These are phyloP conservation scores for Nakaseomyces delphensis DNA, from an alignment of 1,139 yeast genomes.

Conservation along the genomic window DNA sequence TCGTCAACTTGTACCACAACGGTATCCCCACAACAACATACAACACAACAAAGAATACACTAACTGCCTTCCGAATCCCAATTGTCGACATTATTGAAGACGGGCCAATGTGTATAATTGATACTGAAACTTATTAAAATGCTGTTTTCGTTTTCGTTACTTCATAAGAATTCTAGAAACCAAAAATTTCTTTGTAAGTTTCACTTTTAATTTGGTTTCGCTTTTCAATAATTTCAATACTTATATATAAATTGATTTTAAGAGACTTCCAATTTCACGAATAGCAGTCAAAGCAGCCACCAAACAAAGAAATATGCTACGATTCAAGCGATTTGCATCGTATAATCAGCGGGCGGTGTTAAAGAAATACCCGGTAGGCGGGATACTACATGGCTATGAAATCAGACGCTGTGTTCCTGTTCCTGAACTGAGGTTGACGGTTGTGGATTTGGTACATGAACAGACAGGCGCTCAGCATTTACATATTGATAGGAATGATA, in stretches of 20 bases:
- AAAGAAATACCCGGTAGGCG: constrained; percentile 50
- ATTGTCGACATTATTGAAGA: constrained; percentile 10
- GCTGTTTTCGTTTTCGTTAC: too few relatives aligned
- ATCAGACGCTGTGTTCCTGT: constrained; percentile 56
- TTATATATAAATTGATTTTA: too few relatives aligned
- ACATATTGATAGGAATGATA: constrained; percentile 75
- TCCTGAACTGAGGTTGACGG: constrained; percentile 76
- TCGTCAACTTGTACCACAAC: constrained; percentile 61
- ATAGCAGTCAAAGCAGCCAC: not conserved
- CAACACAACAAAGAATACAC: constrained; percentile 30
- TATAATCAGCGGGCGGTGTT: constrained; percentile 18
- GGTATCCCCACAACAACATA: constrained; percentile 61
- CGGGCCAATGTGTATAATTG: too few relatives aligned
- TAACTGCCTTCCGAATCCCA: constrained; percentile 19
- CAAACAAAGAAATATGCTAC: constrained; percentile 15
- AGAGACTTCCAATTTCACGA: too few relatives aligned
- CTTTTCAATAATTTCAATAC: too few relatives aligned
- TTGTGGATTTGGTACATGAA: constrained; percentile 60
- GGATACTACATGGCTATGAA: constrained; percentile 52
- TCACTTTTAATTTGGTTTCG: too few relatives aligned
- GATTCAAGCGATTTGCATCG: constrained; percentile 19
- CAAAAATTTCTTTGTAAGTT: too few relatives aligned
- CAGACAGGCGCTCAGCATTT: constrained; percentile 72
- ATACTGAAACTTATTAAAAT: too few relatives aligned
- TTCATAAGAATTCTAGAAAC: too few relatives aligned